These are phyloP conservation scores for Capniomyces stellatus DNA, from an alignment of 371 early-diverging fungal species.

Conservation along the genomic window DNA sequence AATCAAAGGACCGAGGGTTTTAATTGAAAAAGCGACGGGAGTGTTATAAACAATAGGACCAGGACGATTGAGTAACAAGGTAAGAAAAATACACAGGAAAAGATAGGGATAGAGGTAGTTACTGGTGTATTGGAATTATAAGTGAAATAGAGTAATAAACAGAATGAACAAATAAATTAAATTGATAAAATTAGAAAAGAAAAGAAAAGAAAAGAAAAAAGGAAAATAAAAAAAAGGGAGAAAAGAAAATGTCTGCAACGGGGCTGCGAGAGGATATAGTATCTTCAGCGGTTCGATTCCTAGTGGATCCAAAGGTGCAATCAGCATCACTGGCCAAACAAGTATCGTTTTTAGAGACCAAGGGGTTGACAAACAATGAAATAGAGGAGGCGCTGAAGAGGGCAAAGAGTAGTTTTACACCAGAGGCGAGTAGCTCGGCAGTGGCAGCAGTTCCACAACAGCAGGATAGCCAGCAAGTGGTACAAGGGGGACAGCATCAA, in stretches of 20 bases:
- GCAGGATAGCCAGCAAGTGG: conserved; percentile 3
- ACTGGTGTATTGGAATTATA: background rate
- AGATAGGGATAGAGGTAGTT: background rate
- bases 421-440: background rate
- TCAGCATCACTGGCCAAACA: conserved; percentile 71
- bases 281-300: conserved; percentile 73
- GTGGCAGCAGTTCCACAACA: background rate
- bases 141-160: background rate
- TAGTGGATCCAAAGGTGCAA: conserved; percentile 82
- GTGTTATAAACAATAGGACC: no score
- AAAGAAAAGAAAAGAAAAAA: background rate
- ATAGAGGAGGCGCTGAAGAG: conserved; percentile 77
- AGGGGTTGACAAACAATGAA: conserved; percentile 81
- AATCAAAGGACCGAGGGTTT: no score
- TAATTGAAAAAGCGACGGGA: no score
- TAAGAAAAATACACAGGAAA: background rate
- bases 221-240: no score
- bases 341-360: conserved; percentile 82
- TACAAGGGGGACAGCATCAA: background rate
- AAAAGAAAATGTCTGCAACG: no score
- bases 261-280: conserved; percentile 55
- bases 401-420: conserved; percentile 13
- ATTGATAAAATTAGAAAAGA: background rate
- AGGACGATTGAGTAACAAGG: no score
- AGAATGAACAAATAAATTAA: background rate